Base-by-base conservation (phyloP, 306 rosid genomes). In the Inga leiocalycina region DNA sequence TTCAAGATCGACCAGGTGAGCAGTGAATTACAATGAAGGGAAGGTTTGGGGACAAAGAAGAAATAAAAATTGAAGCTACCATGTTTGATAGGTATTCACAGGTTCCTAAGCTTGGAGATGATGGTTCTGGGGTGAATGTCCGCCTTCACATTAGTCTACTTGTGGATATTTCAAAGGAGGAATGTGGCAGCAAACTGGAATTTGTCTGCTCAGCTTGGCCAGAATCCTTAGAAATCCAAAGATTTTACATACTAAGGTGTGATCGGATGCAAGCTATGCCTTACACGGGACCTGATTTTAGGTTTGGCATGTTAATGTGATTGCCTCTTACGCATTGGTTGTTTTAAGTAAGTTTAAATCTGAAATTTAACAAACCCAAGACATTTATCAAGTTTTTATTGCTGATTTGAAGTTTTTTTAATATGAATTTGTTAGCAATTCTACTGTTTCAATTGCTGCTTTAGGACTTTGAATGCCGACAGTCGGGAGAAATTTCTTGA, bases 191-290 rank as follows among this genome's bases (percentile, higher is more conserved):
- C 24, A 87, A 82, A 70, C 85, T 93, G 61, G 92, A 89, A 91
- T 91, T 93, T 22, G 43, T 90, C 57, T 95, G 99, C 87, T 95
- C 98, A 0, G 92, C 92, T 11, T 95, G 98, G 98, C 96, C 94
- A 0, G 92, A 85, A 14, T 10, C 77, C 66, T 78, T 93, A 64
- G 91, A 90, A 85, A 82, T 95, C 86, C 92, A 89, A 85, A 92
- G 81, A 83, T 88, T 91, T 83, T 95, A 87, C 83, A 66, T 84
- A 24, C 89, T 89, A 65, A 57, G 59, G 54, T 89, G 81, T n/a
- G 82, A 89, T 78, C 16, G 70, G 17, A 85, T 67, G 85, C 88
- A 51, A 16, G 74, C 89, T 39, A 86, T 65, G 75, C 91, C 98
- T 76, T 91, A 73, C 84, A 46, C 87, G 85, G 97, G 99, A 68